Evolutionary conservation across 371 early-diverging fungal genomes (phyloP), one percentile per base, ranked within the genome.

Genomic region (Furculomyces boomerangus): DNA sequence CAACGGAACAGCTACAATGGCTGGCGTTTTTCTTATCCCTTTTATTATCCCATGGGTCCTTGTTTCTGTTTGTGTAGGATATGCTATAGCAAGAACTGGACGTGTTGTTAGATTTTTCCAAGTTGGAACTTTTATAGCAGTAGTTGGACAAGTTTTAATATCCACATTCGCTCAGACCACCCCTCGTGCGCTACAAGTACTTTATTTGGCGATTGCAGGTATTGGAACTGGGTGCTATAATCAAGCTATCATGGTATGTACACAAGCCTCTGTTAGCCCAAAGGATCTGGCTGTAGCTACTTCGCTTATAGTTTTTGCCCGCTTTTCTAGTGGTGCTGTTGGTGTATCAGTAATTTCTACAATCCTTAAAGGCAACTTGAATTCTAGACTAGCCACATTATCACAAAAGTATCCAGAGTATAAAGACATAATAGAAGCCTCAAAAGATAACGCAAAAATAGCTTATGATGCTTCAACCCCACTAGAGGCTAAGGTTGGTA

Each of bases 221-320:
- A 5, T 71, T 18, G 83, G 84, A 14, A 58, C 77, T 32, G 86
- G 86, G 16, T 49, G 66, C 20, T 55, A 60, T 24, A 60, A 83
- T 35, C 84, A 84, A 64, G 71, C 74, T 10, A 46, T 62, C 43
- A 53, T 83, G 54, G 57, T 81, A 30, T 70, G 72, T 7, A 71
- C 72, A 0, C 86, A 86, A 60, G 72, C 76, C 0, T 60, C 76
- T 2, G 75, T 73, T 16, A 51, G 57, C 30, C 58, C 61, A n/a
- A 63, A 72, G 28, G 69, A 77, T 50, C 64, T 84, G 61, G 75
- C 84, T 5, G 60, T 74, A 1, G 78, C 72, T 35, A 84, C 85
- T 22, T 66, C 80, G 8, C 57, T 73, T 44, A 65, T 71, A 46
- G 72, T 68, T 28, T 81, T 81, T 61, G 65, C 71, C 55, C 74